Evolutionary conservation across 2,329 filamentous ascomycete species (phyloP), one percentile per base, ranked within the genome.

Genomic region (Trichoderma endophyticum): DNA sequence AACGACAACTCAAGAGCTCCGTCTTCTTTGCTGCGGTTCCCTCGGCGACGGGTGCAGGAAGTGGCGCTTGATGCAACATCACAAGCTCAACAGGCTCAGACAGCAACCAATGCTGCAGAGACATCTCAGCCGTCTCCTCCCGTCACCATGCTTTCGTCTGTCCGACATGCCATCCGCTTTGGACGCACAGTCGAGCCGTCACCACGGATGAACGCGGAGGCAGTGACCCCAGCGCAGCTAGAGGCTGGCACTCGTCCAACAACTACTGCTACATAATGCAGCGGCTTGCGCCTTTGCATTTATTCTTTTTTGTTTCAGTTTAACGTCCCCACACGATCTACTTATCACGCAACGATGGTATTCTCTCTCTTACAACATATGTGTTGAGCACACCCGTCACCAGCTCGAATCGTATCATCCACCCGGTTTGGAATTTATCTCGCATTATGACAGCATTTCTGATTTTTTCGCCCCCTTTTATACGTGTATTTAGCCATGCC

Each of bases 181-280:
- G 79, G 79, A 68, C 75, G 78, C 57, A 76, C 73, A 34, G 77
- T 77, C 63, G 70, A 74, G 36, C 73, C 76, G 26, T 64, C 75
- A 26, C 54, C 73, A 24, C 66, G 74, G 11, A 36, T 79, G 11
- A 24, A 72, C 9, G 54, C 68, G 2, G 75, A 76, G 24, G 68
- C 72, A 9, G 78, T 82, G 32, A 86, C 84, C 12, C 85, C 85
- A 6, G 84, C 83, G 65, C 84, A 86, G 74, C 80, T 86, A 12
- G 85, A 86, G 77, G 81, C 85, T 28, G 85, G 83, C 69, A 78
- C 79, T 65, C 80, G 81, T 65, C 75, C 75, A 18, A 60, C 75
- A 5, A 62, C 68, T 61, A 72, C 71, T 7, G 48, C 61, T 60
- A 71, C 71, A 65, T 66, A 14, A 66, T 18, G 39, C 43, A 18